Conservation (phyloP, 352 stramenopile species). For the Phytopythium cucurbitacearum region DNA sequence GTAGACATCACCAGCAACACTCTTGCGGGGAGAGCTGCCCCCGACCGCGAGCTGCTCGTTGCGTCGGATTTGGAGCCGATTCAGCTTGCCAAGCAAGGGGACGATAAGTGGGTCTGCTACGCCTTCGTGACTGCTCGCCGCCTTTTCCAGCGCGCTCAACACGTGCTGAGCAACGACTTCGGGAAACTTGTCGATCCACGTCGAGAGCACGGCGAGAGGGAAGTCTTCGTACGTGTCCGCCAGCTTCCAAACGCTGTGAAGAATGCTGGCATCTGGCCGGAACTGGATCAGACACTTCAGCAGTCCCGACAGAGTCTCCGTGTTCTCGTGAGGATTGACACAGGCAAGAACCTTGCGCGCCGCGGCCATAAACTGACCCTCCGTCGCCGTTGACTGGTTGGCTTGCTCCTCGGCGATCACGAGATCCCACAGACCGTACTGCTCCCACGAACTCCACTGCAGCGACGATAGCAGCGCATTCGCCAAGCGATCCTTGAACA, state of each 20-base stretch:
- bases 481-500: conserved; percentile 65
- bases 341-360: conserved; percentile 74
- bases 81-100: conserved; percentile 57
- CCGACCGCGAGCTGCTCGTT: conserved; percentile 5
- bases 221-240: conserved; percentile 59
- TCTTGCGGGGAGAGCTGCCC: conserved; percentile 4
- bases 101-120: conserved; percentile 35
- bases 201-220: conserved; percentile 52
- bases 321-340: conserved; percentile 62
- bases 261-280: conserved; percentile 51
- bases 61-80: conserved; percentile 48
- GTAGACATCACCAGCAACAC: not conserved
- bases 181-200: conserved; percentile 68
- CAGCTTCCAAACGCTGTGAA: conserved; percentile 79
- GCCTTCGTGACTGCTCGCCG: conserved; percentile 8
- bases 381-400: conserved; percentile 13
- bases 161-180: conserved; percentile 58
- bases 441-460: conserved; percentile 81
- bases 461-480: conserved; percentile 74
- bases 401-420: conserved; percentile 62
- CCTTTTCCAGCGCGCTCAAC: conserved; percentile 35
- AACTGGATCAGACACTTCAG: conserved; percentile 77
- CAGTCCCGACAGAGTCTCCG: conserved; percentile 68
- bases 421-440: conserved; percentile 78
- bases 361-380: conserved; percentile 65